Percentiles rank a stretch among this genome's conserved stretches.
Evolutionary conservation across 192 early-diverging fungal species (phyloP).

Genomic region (Backusella sp.): DNA sequence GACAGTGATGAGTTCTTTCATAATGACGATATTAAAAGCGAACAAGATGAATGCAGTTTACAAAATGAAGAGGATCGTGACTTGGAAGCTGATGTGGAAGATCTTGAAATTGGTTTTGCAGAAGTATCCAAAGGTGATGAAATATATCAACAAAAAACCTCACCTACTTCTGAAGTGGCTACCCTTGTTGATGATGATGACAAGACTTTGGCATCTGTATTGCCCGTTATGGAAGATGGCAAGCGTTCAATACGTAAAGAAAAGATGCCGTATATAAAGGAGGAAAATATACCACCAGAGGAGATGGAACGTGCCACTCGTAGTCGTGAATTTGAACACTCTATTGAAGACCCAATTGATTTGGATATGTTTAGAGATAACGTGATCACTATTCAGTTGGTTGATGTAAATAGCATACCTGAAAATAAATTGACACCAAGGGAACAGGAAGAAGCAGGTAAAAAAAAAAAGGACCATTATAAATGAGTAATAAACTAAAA

Average conservation of each 20-base stretch:
- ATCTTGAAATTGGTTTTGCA: not conserved
- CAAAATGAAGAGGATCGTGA: not conserved
- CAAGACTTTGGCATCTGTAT: not conserved
- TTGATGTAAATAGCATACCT: not conserved
- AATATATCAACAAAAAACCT: not conserved
- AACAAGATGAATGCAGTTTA: not conserved
- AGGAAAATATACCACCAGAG: conserved; percentile 1
- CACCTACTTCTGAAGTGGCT: not conserved
- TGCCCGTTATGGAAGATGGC: not conserved
- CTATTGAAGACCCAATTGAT: conserved; percentile 18
- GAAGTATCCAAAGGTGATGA: not conserved
- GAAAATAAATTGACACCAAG: conserved; percentile 7
- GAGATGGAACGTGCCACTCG: not conserved
- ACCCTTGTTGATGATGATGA: conserved; percentile 2
- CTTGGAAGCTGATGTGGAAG: not conserved
- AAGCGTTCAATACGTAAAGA: not conserved
- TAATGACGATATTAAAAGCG: not conserved
- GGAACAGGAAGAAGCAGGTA: conserved; percentile 18
- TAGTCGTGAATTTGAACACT: conserved; percentile 11
- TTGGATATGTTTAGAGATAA: conserved; percentile 5
- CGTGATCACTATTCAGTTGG: not conserved
- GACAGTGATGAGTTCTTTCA: not conserved
- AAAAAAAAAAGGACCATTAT: not conserved
- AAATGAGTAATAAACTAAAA: not conserved
- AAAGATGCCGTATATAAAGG: not conserved